These are phyloP conservation scores for Leptomonas pyrrhocoris DNA, from an alignment of 208 protist genomes.

Conservation along the genomic window DNA sequence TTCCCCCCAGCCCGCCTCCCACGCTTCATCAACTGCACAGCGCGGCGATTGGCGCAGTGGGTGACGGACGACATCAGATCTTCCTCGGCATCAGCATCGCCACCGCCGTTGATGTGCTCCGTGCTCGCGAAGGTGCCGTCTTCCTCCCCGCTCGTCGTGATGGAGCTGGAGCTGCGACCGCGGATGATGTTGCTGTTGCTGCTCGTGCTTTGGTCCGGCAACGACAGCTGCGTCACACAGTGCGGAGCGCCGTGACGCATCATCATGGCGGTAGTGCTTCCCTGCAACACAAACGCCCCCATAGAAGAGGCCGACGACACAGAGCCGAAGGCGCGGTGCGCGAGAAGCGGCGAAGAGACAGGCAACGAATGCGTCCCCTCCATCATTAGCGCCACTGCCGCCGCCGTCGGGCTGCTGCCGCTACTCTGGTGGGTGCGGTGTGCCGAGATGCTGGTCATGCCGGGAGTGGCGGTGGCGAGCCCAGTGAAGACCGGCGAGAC, in stretches of 20 bases:
- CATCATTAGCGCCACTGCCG: too few species aligned
- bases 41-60: constrained; percentile 1
- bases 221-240: neutral
- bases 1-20: neutral
- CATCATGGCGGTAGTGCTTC: constrained; percentile 19
- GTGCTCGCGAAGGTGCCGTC: neutral
- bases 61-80: constrained; percentile 3
- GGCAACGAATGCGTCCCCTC: constrained; percentile 10
- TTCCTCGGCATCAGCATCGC: neutral
- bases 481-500: constrained; percentile 8
- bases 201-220: constrained; percentile 1
- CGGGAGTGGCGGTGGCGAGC: too few species aligned
- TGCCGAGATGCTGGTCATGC: constrained; percentile 1
- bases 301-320: constrained; percentile 26
- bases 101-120: neutral
- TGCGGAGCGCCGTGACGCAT: constrained; percentile 16
- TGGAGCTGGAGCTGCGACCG: neutral
- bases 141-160: neutral
- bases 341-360: constrained; percentile 3
- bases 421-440: constrained; percentile 16
- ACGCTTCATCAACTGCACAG: constrained; percentile 6
- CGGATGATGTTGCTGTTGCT: constrained; percentile 1
- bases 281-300: constrained; percentile 25
- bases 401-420: neutral
- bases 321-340: constrained; percentile 2